Conservation (phyloP, 1,284 basidiomycete genomes). For the Moniliophthora roreri region DNA sequence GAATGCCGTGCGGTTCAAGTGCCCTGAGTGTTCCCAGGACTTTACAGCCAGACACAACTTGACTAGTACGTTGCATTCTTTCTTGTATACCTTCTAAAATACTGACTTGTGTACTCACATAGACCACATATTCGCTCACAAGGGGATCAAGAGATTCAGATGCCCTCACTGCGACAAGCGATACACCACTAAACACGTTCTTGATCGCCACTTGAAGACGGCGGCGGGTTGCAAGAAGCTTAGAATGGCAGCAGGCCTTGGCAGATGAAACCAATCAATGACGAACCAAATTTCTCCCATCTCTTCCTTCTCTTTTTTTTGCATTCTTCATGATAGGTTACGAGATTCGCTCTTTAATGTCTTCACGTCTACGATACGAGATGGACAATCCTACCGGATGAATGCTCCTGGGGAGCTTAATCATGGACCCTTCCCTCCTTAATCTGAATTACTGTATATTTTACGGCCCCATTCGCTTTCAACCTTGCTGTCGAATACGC, state of each 20-base stretch:
- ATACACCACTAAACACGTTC: slow-evolving; percentile 1
- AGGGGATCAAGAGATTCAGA: neutral
- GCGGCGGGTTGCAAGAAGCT: neutral
- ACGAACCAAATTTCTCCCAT: neutral
- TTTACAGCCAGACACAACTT: slow-evolving; percentile 11
- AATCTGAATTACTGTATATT: too few relatives aligned
- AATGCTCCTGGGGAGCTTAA: too few relatives aligned
- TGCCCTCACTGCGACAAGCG: neutral
- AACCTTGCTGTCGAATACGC: too few relatives aligned
- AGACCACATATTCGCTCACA: slow-evolving; percentile 6
- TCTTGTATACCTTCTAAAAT: neutral
- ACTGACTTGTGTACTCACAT: neutral
- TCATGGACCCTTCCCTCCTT: too few relatives aligned
- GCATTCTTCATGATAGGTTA: too few relatives aligned
- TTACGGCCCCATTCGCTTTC: too few relatives aligned
- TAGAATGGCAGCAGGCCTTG: neutral
- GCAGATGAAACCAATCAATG: neutral
- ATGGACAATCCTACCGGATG: too few relatives aligned
- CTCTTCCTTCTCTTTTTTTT: too few relatives aligned
- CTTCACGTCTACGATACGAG: too few relatives aligned
- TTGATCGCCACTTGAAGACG: neutral
- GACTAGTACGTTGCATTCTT: neutral
- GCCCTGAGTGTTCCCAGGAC: neutral
- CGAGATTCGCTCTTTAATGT: too few relatives aligned
- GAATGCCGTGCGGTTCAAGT: neutral